phyloP scores from a whole-genome alignment of 768 basidiomycete species.

The Kwoniella newhampshirensis region DNA sequence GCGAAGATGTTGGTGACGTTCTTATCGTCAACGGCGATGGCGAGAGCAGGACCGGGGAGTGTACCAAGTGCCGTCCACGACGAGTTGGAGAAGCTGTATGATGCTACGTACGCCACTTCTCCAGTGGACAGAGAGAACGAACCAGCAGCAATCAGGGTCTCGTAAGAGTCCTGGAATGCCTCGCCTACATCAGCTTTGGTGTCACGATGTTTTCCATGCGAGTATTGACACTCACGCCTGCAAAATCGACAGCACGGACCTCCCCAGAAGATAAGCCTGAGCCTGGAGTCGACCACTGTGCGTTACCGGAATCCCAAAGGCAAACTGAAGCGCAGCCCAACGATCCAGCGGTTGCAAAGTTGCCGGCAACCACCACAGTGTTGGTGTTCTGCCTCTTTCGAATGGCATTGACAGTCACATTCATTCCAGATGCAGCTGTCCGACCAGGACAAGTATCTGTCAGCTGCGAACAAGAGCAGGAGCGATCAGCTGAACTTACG shows the following conservation, averaged over 20 bases:
- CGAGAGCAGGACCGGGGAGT: constrained; percentile 86
- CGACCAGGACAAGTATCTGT: constrained; percentile 5
- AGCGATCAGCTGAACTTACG: constrained; percentile 41
- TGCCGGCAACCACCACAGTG: constrained; percentile 78
- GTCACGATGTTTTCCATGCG: background rate
- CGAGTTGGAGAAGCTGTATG: constrained; percentile 67
- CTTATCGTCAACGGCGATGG: constrained; percentile 76
- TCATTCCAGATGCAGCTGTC: constrained; percentile 56
- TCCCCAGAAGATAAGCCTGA: constrained; percentile 73
- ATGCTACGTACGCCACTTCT: constrained; percentile 68
- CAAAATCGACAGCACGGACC: constrained; percentile 72
- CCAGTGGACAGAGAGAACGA: constrained; percentile 68
- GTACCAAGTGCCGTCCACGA: constrained; percentile 64
- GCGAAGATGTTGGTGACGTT: constrained; percentile 84
- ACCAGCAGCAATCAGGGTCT: constrained; percentile 75
- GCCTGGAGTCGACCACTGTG: constrained; percentile 78
- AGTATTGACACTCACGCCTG: constrained; percentile 63
- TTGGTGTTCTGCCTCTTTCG: constrained; percentile 64
- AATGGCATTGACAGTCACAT: constrained; percentile 70
- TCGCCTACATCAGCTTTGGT: background rate
- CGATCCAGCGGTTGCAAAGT: constrained; percentile 75
- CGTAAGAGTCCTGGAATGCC: constrained; percentile 61
- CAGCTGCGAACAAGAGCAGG: background rate
- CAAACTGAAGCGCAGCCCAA: constrained; percentile 76
- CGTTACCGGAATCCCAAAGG: constrained; percentile 64